Conservation (phyloP, 257 asterid genomes). For the Salvia rosmarinus region DNA sequence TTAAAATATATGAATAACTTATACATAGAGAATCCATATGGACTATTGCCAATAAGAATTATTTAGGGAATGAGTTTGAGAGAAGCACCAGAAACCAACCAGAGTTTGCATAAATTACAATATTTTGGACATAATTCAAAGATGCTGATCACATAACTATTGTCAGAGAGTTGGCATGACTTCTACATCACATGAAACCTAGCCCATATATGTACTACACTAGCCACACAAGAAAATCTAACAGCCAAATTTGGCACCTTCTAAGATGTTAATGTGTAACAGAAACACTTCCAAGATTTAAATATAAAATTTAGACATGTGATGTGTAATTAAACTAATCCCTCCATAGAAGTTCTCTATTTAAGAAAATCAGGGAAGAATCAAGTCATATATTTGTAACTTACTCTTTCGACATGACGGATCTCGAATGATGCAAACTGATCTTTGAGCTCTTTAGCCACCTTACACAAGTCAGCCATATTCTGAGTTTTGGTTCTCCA, state of each 20-base stretch:
- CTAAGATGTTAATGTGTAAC: background rate
- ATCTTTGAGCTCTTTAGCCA: conserved; percentile 84
- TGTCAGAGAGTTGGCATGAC: background rate
- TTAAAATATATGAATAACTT: background rate
- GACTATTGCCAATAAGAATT: background rate
- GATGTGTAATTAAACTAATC: background rate
- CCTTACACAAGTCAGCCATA: conserved; percentile 88
- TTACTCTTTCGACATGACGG: conserved; percentile 76
- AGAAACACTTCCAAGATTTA: background rate
- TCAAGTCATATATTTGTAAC: conserved; percentile 43
- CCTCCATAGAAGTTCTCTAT: conserved; percentile 27
- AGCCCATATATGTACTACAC: background rate
- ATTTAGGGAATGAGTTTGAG: background rate
- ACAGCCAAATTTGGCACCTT: background rate
- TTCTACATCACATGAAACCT: background rate
- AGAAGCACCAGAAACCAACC: background rate
- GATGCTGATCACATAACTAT: background rate
- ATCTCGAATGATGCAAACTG: conserved; percentile 71
- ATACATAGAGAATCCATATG: conserved; percentile 6
- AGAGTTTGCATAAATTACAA: background rate
- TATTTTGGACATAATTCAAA: background rate
- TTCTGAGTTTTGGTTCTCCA: conserved; percentile 87
- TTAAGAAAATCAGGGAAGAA: conserved; percentile 46
- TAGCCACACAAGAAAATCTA: background rate
- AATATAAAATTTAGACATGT: background rate